Conservation (phyloP, 345 rosid genomes). For the Balakata baccata region DNA sequence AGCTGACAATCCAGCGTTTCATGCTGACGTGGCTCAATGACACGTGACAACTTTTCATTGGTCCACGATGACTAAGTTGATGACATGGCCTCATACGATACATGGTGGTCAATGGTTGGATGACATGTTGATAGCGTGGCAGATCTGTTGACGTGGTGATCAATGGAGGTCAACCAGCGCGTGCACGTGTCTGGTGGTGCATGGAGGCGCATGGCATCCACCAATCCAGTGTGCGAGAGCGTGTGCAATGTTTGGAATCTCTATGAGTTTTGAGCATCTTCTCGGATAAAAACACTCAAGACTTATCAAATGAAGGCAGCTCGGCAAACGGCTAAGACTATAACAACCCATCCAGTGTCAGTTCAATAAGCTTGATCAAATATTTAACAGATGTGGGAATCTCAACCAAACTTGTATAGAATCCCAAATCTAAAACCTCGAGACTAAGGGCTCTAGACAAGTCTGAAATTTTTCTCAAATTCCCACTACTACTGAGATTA, state of each 20-base stretch:
- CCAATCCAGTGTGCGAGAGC: too few relatives aligned
- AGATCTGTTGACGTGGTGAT: too few relatives aligned
- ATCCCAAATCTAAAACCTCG: not conserved
- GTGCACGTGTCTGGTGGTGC: too few relatives aligned
- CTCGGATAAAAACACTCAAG: not conserved
- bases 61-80: too few relatives aligned
- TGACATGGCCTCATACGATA: too few relatives aligned
- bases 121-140: too few relatives aligned
- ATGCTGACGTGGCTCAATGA: too few relatives aligned
- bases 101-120: too few relatives aligned
- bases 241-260: not conserved
- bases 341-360: not conserved
- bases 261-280: not conserved
- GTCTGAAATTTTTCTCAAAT: constrained; percentile 5
- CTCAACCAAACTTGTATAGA: not conserved
- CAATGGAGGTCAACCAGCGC: too few relatives aligned
- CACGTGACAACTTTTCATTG: too few relatives aligned
- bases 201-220: too few relatives aligned
- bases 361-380: not conserved
- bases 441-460: not conserved
- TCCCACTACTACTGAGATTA: not conserved
- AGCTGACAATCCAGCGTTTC: too few relatives aligned
- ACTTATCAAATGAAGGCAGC: not conserved
- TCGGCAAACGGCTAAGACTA: not conserved
- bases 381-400: not conserved